Evolutionary conservation across 176 grass and related monocot species (phyloP).

Genomic region (Aegilops sharonensis): DNA sequence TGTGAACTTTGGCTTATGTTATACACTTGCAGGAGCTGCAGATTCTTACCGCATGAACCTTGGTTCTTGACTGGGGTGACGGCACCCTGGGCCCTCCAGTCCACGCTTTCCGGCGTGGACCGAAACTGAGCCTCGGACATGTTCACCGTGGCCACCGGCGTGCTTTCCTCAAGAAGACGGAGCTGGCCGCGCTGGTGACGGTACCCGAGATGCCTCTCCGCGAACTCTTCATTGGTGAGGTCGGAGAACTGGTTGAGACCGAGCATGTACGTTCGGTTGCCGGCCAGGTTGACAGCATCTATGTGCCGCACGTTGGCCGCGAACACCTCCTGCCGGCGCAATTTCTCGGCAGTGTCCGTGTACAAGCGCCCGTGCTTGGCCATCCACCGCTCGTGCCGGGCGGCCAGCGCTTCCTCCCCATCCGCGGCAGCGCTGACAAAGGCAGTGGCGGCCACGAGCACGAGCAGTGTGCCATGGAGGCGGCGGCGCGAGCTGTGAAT

Average conservation of each 20-base stretch:
- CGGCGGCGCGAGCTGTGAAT: not conserved
- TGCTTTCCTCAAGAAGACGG: too few relatives aligned
- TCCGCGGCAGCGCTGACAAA: not conserved
- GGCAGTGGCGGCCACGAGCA: not conserved
- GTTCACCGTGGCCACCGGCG: not conserved
- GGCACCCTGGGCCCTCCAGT: conserved; percentile 41
- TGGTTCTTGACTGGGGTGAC: conserved; percentile 51
- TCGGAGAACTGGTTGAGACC: too few relatives aligned
- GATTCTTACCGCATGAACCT: conserved; percentile 25
- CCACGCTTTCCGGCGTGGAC: conserved; percentile 24
- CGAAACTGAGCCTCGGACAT: not conserved
- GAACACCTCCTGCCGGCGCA: too few relatives aligned
- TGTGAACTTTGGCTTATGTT: not conserved
- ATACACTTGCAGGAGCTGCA: not conserved
- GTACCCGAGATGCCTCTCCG: not conserved
- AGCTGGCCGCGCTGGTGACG: not conserved
- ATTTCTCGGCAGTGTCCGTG: too few relatives aligned
- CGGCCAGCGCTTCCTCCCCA: too few relatives aligned
- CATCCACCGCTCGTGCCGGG: too few relatives aligned
- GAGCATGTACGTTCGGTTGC: too few relatives aligned
- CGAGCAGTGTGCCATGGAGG: not conserved
- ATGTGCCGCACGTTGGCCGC: too few relatives aligned
- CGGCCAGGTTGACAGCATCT: too few relatives aligned
- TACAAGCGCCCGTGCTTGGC: too few relatives aligned
- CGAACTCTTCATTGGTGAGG: too few relatives aligned